phyloP scores from a whole-genome alignment of 2,329 filamentous ascomycete species.

The Neofusicoccum laricinum region DNA sequence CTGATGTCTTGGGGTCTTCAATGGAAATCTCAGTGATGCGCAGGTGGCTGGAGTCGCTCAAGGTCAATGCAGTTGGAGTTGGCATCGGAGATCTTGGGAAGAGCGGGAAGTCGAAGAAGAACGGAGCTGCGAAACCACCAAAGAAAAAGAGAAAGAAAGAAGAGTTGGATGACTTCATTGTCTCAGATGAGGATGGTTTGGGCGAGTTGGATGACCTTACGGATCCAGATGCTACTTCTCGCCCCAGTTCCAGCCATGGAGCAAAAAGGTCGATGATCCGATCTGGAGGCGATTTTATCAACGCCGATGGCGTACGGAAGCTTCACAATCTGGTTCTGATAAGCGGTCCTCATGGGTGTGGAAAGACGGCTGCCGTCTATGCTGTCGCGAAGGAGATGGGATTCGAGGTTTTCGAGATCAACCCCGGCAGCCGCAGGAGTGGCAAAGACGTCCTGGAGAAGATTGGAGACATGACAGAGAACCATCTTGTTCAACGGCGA shows the following conservation, averaged over 20 bases:
- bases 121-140: constrained; percentile 26
- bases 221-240: constrained; percentile 50
- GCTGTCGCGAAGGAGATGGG: constrained; percentile 88
- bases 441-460: constrained; percentile 88
- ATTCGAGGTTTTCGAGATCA: constrained; percentile 95
- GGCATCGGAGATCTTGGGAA: constrained; percentile 42
- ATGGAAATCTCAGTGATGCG: constrained; percentile 68
- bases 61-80: constrained; percentile 72
- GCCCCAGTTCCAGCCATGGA: background rate
- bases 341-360: constrained; percentile 84
- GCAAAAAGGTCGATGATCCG: constrained; percentile 41
- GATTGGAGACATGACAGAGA: constrained; percentile 94
- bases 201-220: constrained; percentile 61
- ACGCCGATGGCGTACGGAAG: constrained; percentile 40
- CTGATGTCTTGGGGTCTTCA: constrained; percentile 72
- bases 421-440: constrained; percentile 75
- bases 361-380: constrained; percentile 90
- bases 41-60: constrained; percentile 77
- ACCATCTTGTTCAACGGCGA: constrained; percentile 73
- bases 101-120: background rate
- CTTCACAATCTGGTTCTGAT: constrained; percentile 77
- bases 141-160: constrained; percentile 61
- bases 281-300: constrained; percentile 30
- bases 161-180: constrained; percentile 34
- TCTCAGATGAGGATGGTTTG: constrained; percentile 27